Percentiles rank a stretch among this genome's conserved stretches.
These are phyloP conservation scores for Scenedesmus sp. DNA, from an alignment of 163 green algal species.

Conservation along the genomic window DNA sequence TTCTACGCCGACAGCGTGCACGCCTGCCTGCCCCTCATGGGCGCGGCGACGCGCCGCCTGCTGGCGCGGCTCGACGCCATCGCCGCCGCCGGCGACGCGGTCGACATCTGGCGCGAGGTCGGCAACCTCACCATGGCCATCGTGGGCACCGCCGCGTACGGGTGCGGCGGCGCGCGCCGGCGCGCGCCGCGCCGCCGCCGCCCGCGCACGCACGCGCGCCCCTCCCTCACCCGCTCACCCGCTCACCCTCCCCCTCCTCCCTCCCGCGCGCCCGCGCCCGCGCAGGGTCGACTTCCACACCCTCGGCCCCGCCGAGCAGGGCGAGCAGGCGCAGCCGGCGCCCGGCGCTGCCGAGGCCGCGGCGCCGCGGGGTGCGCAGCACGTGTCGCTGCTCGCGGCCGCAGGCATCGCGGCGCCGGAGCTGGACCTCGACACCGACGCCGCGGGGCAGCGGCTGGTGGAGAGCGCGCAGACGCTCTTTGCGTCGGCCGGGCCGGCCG, in stretches of 20 bases:
- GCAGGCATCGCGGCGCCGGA: neutral
- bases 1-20: constrained; percentile 49
- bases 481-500: neutral
- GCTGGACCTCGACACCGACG: neutral
- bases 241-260: too few relatives aligned
- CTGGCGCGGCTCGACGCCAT: constrained; percentile 25
- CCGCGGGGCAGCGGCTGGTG: constrained; percentile 2
- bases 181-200: neutral
- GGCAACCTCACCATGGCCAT: constrained; percentile 44
- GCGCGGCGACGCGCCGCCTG: constrained; percentile 3
- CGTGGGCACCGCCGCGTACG: constrained; percentile 28
- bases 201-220: too few relatives aligned
- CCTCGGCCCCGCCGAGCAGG: neutral
- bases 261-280: too few relatives aligned
- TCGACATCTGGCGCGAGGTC: constrained; percentile 44
- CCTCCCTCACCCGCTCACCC: too few relatives aligned
- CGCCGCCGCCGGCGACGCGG: neutral
- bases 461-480: constrained; percentile 5
- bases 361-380: neutral
- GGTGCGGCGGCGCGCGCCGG: constrained; percentile 1
- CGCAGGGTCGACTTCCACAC: constrained; percentile 37
- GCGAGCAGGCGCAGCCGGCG: constrained; percentile 3
- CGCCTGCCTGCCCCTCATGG: constrained; percentile 55
- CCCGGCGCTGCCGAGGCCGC: neutral
- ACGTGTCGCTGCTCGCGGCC: neutral